Base-by-base conservation (phyloP, 2,329 filamentous ascomycete genomes). In the Epichloe glyceriae region DNA sequence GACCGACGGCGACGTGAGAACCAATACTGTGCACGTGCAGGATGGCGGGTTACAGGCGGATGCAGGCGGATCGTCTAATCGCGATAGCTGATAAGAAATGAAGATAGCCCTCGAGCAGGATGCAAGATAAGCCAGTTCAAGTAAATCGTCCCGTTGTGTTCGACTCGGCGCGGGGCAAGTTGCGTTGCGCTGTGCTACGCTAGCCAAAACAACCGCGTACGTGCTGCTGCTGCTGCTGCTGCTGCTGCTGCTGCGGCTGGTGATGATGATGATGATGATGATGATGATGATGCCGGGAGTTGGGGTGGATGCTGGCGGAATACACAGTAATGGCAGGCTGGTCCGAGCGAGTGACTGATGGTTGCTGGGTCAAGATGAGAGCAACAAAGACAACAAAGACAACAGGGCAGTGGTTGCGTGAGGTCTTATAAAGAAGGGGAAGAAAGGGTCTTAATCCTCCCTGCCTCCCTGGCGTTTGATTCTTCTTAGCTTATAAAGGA, bases 391-490 rank as follows among this genome's bases (percentile, higher is more conserved):
- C 12, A 26, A 38, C 8, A 43, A 30, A n/a, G 20, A n/a, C 17
- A 44, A 26, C 39, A 45, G 14, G 33, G 20, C 15, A 39, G 33
- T n/a, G 45, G 39, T 33, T 33, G 41, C 41, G 38, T 26, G 30
- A 39, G 40, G 12, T 34, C 19, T 45, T 53, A 45, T 50, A 53
- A 42, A 35, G 22, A 22, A 34, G n/a, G 20, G 15, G 6, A 20
- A 45, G 26, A 49, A 37, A 38, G 22, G 34, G 47, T n/a, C 17
- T 19, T 19, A 3, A 30, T 10, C 20, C 30, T 44, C 22, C 33
- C 20, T 50, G 52, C 20, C 30, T 44, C 22, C 33, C 20, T 50
- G 52, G 41, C 49, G 50, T 46, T 41, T 50, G 50, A 50, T 41
- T 49, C 49, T 44, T 52, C 37, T 17, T 47, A 42, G 11, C 30